These are phyloP conservation scores for Arthrobotrys pseudoclavata DNA, from an alignment of 2,329 filamentous ascomycete genomes.

Conservation along the genomic window DNA sequence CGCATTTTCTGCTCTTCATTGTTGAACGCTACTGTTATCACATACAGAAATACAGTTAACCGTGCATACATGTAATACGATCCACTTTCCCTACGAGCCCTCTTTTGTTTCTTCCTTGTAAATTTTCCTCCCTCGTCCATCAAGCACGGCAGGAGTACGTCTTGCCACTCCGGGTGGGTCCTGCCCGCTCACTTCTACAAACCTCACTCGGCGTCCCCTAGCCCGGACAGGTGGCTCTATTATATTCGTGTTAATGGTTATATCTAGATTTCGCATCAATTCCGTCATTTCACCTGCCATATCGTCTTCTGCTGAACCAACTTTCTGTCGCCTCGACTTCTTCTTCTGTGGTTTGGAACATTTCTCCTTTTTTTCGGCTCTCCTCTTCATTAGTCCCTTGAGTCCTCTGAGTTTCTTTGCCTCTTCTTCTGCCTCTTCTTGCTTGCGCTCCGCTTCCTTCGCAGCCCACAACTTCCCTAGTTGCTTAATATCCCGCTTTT, in stretches of 20 bases:
- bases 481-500: background rate
- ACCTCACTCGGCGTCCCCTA: conserved; percentile 21
- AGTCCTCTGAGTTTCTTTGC: background rate
- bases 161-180: background rate
- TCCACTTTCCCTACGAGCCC: background rate
- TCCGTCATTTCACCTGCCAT: background rate
- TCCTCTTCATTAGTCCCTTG: background rate
- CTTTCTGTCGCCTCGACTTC: background rate
- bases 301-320: background rate
- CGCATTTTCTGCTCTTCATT: too few species aligned
- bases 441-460: background rate
- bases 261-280: background rate
- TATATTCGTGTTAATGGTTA: background rate
- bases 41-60: too few species aligned
- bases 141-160: background rate
- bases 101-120: background rate
- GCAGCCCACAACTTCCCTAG: background rate
- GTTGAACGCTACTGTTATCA: too few species aligned
- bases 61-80: background rate
- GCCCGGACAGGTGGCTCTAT: background rate
- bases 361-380: background rate
- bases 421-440: background rate
- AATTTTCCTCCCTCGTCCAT: background rate
- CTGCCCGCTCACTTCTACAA: conserved; percentile 2
- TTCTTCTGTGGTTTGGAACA: background rate